A percentile compares a stretch with the other conserved stretches of the same genome.
Evolutionary conservation across 2,329 filamentous ascomycete species (phyloP).

Genomic region (Claviceps pazoutovae): DNA sequence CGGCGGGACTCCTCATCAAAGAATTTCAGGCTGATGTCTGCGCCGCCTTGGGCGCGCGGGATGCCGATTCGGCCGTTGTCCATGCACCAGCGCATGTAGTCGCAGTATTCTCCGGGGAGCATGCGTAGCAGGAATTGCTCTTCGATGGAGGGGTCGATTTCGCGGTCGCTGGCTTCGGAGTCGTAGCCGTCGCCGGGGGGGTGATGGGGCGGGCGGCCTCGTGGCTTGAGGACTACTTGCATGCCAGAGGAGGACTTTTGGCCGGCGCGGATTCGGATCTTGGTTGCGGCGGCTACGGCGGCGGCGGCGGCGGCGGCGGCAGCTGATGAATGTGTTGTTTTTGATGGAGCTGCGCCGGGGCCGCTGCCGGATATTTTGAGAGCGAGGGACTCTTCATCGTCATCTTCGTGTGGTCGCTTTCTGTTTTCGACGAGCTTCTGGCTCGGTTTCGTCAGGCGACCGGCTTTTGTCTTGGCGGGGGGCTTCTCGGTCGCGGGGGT

Average conservation of each 20-base stretch:
- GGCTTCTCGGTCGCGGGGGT: slow-evolving; percentile 18
- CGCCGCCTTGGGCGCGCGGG: slow-evolving; percentile 47
- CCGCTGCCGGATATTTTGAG: slow-evolving; percentile 4
- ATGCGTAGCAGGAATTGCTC: slow-evolving; percentile 84
- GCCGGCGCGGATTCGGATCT: slow-evolving; percentile 37
- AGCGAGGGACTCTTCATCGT: slow-evolving; percentile 29
- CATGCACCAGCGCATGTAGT: slow-evolving; percentile 66
- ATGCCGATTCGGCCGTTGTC: slow-evolving; percentile 64
- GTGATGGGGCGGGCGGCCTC: slow-evolving; percentile 54
- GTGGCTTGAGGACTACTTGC: slow-evolving; percentile 40
- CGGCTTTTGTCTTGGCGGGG: slow-evolving; percentile 41
- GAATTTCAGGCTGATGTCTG: slow-evolving; percentile 70
- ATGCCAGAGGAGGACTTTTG: slow-evolving; percentile 19
- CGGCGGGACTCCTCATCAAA: slow-evolving; percentile 60
- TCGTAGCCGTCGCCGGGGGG: slow-evolving; percentile 84
- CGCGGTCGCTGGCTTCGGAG: slow-evolving; percentile 84
- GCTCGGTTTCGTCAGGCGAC: slow-evolving; percentile 44
- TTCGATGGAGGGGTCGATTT: slow-evolving; percentile 76
- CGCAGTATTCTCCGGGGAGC: slow-evolving; percentile 70
- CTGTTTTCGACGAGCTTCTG: slow-evolving; percentile 43
- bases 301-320: neutral
- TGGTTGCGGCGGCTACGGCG: slow-evolving; percentile 24
- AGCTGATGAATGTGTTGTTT: neutral
- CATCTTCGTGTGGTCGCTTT: slow-evolving; percentile 46
- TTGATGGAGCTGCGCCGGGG: neutral